Base-by-base conservation (phyloP, 352 stramenopile genomes). In the Phytophthora tubulina region DNA sequence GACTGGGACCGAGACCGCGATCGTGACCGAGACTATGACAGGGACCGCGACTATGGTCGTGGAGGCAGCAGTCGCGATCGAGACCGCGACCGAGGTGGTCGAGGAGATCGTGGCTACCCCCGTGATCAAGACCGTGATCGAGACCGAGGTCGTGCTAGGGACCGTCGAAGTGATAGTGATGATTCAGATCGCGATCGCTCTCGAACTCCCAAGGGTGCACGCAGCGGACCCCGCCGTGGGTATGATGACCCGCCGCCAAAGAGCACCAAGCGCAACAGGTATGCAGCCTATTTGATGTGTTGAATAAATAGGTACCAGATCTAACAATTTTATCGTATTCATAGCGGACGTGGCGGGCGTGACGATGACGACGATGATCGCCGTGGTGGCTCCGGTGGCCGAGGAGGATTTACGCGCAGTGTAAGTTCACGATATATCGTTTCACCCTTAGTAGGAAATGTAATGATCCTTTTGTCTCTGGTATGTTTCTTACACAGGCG, bases 281-380 rank as follows among this genome's bases (percentile, higher is more conserved):
- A 62, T 57, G 44, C 9, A 27, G 10, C 9, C 44, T 13, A n/a
- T 10, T 35, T 8, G 31, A 36, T 10, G 7, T 62, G 10, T 3
- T 45, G 15, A 8, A 0, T 14, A 61, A 30, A 38, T 13, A 46
- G 13, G 9, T 49, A 33, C 32, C 10, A 21, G 21, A 17, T 50
- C 53, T 74, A 35, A 76, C 32, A 4, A 15, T 1, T 41, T 48
- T 41, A 32, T 27, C 45, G 2, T 39, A 32, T 36, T 52, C 10
- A 31, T 27, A 69, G 71, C 10, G 69, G 81, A 27, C 72, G 80
- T 11, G 68, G 74, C 10, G 72, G 75, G 35, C 76, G 77, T 56
- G 86, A 88, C 11, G 84, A 91, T 48, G 82, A 92, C n/a, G 80
- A 92, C 11, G 78, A 80, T 11, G 67, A 84, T n/a, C 82, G 79